Evolutionary conservation across 768 basidiomycete species (phyloP), one percentile per base, ranked within the genome.

Genomic region (Suillus spraguei): DNA sequence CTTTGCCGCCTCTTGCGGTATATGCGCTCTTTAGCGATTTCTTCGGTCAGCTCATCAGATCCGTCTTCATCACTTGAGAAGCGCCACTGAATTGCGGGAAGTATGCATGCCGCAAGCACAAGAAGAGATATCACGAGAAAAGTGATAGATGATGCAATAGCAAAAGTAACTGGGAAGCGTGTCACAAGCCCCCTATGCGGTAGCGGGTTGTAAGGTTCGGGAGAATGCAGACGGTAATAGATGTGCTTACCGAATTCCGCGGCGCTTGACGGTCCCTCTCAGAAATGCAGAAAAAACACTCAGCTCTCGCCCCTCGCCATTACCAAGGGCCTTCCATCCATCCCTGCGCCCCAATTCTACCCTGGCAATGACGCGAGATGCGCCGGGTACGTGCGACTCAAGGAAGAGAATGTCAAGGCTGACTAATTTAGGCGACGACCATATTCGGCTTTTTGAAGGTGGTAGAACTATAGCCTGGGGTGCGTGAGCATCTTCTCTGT

Each of bases 261-360:
- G 83, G 65, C 86, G 89, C 42, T 84, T 81, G 36, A 91, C 83
- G 22, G 78, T 75, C 10, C 92, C 92, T 61, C 77, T 80, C 49
- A 95, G 67, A 42, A 79, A 82, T 24, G 91, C 89, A 24, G 84
- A 80, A 36, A 83, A 70, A 10, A 95, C 85, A 65, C 83, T 89
- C 4, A 95, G 69, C 72, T 95, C 93, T 60, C 88, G 86, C 17
- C 86, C 90, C 74, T 88, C 78, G 3, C 91, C 92, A 16, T 73
- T 77, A 7, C 91, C 91, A 24, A 94, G 55, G 35, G 77, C 82
- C 72, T 75, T 87, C 93, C 93, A 95, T 38, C 78, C 78, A 71
- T 95, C 93, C 14, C 75, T 80, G 49, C 93, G 85, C 5, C 93
- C 93, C 49, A 95, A 71, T 69, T 90, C 84, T n/a, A 94, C 79